Evolutionary conservation across 257 asterid species (phyloP).

Genomic region (Solanum chiquidenum): DNA sequence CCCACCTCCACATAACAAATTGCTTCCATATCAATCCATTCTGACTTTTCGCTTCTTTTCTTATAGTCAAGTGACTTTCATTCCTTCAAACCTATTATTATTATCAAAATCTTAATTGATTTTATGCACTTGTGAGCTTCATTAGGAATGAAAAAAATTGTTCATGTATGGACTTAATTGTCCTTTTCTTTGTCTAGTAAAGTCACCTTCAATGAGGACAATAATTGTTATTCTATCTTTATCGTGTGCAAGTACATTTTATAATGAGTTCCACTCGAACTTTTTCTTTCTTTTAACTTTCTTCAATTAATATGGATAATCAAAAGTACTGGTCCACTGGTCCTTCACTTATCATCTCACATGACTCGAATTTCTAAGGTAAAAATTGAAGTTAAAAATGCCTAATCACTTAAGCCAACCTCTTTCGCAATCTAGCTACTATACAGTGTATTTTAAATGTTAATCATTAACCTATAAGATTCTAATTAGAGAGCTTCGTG

Average conservation of each 20-base stretch:
- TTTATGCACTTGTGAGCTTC: background rate
- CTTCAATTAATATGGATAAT: background rate
- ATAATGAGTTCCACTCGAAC: background rate
- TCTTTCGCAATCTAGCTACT: background rate
- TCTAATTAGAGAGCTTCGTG: background rate
- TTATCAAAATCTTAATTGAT: background rate
- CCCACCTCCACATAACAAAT: background rate
- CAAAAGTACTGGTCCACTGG: background rate
- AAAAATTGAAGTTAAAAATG: background rate
- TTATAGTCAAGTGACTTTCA: background rate
- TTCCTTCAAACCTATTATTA: background rate
- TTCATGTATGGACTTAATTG: background rate
- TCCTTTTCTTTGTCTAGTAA: background rate
- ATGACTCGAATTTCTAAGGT: background rate
- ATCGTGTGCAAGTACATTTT: background rate
- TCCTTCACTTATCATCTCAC: background rate
- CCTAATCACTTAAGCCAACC: background rate
- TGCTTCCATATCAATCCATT: background rate
- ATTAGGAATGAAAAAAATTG: background rate
- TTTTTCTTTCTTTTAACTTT: background rate
- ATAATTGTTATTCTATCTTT: background rate
- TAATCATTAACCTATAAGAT: background rate
- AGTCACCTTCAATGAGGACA: background rate
- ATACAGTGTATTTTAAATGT: background rate
- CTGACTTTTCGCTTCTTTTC: background rate